Base-by-base conservation (phyloP, 768 basidiomycete genomes). In the Mycena epipterygia region DNA sequence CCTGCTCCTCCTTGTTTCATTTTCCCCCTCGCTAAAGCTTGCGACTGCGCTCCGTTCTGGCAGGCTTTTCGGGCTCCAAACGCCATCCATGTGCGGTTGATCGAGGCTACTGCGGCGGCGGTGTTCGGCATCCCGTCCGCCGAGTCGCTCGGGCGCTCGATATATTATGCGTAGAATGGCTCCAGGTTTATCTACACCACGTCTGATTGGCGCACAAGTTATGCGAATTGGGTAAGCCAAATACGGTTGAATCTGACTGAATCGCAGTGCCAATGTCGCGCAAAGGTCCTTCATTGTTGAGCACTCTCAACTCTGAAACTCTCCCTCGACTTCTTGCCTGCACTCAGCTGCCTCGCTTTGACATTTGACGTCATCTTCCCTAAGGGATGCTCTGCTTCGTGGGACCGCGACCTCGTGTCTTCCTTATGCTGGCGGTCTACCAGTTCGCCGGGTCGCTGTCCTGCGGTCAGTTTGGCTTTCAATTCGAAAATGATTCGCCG, bases 31-130 rank as follows among this genome's bases (percentile, higher is more conserved):
- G 11, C 42, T 35, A 62, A 55, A 60, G 30, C 33, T 55, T 61
- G 59, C 59, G 11, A 21, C 49, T 60, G 51, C 49, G 39, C 58
- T 60, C 66, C 29, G 49, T 25, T n/a, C 48, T 35, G n/a, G 48
- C 58, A 68, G 52, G 67, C 52, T 37, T 55, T 55, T 7, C 52
- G 51, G 67, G 58, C 58, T 55, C 49, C 48, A 42, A 53, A 44
- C 17, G 2, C 64, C 33, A 5, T 35, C 32, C 44, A 57, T 37
- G 33, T 39, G 12, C 9, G 12, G 9, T 19, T 41, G 13, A 0
- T 13, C 12, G n/a, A 19, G 37, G 14, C 48, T 12, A 52, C 9
- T 27, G 37, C 32, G 14, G 39, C 39, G 12, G 29, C 64, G 25
- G 48, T 9, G 5, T 37, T 41, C 44, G 23, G n/a, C 13, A 12